phyloP scores from a whole-genome alignment of 345 rosid genomes.

The Populus alba region DNA sequence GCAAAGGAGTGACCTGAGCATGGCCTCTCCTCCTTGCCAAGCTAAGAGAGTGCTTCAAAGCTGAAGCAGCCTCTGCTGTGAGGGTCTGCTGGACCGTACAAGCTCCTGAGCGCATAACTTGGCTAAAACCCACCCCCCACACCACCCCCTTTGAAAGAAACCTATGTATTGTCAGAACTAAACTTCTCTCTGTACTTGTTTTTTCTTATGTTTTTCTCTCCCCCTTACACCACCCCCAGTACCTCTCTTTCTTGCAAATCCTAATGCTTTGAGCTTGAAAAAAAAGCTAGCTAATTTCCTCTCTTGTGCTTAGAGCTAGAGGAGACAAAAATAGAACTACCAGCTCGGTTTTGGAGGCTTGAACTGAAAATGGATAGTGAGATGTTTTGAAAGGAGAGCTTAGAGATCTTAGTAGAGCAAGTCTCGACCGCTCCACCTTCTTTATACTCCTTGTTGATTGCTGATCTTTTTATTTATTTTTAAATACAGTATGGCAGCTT shows the following conservation, averaged over 20 bases:
- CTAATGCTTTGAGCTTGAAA: neutral
- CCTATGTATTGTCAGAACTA: slow-evolving; percentile 4
- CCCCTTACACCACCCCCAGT: slow-evolving; percentile 19
- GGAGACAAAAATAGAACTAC: slow-evolving; percentile 3
- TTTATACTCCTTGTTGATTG: slow-evolving; percentile 38
- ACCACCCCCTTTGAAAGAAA: slow-evolving; percentile 29
- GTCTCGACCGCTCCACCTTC: slow-evolving; percentile 32
- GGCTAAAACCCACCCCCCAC: slow-evolving; percentile 49
- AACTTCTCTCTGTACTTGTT: slow-evolving; percentile 10
- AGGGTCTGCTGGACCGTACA: slow-evolving; percentile 95
- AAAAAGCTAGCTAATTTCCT: slow-evolving; percentile 14
- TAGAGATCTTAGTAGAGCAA: slow-evolving; percentile 26
- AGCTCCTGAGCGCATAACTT: slow-evolving; percentile 94
- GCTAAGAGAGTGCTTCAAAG: slow-evolving; percentile 84
- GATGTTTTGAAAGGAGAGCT: slow-evolving; percentile 19
- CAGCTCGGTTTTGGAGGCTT: neutral
- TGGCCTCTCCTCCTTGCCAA: slow-evolving; percentile 89
- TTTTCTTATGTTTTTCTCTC: slow-evolving; percentile 4
- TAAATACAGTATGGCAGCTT: slow-evolving; percentile 3
- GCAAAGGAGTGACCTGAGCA: slow-evolving; percentile 91
- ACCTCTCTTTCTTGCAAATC: neutral
- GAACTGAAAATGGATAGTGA: neutral
- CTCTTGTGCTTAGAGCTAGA: slow-evolving; percentile 10
- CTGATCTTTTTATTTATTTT: slow-evolving; percentile 5
- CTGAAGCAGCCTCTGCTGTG: slow-evolving; percentile 96